These are phyloP conservation scores for Sugiyamaella pinicola DNA, from an alignment of 1,139 yeast genomes.

Conservation along the genomic window DNA sequence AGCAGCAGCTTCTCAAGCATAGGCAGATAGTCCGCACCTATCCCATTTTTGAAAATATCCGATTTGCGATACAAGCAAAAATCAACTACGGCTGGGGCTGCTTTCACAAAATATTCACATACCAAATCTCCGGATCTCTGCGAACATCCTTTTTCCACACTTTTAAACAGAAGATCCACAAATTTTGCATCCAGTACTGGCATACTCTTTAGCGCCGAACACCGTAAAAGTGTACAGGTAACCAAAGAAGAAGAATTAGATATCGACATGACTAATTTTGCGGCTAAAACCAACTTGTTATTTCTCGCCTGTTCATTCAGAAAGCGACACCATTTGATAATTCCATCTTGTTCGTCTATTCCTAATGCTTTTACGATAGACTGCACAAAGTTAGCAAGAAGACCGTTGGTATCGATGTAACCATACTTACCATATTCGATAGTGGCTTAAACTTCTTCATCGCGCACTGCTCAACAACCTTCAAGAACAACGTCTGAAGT, in stretches of 20 bases:
- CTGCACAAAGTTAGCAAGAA: constrained; percentile 11
- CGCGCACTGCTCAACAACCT: constrained; percentile 6
- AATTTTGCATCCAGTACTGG: constrained; percentile 2
- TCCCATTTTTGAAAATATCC: constrained; percentile 1
- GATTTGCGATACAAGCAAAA: constrained; percentile 7
- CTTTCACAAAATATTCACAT: constrained; percentile 11
- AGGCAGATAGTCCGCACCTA: neutral
- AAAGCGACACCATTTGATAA: constrained; percentile 9
- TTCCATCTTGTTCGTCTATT: neutral
- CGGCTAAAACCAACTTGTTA: constrained; percentile 3
- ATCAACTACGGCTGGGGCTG: constrained; percentile 7
- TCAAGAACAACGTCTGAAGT: constrained; percentile 12
- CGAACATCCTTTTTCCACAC: constrained; percentile 11
- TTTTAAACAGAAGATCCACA: neutral
- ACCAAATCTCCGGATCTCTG: constrained; percentile 3
- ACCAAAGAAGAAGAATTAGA: constrained; percentile 13
- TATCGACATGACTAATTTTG: constrained; percentile 12
- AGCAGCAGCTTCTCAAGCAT: constrained; percentile 5
- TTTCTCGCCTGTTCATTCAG: constrained; percentile 1
- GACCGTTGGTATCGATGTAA: neutral
- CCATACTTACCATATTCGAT: constrained; percentile 12
- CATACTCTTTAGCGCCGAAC: constrained; percentile 8
- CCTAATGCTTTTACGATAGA: constrained; percentile 14
- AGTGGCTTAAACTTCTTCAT: constrained; percentile 11
- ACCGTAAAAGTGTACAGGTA: constrained; percentile 13